Evolutionary conservation across 73 alveolate species (phyloP).

Genomic region (Paramecium caudatum): DNA sequence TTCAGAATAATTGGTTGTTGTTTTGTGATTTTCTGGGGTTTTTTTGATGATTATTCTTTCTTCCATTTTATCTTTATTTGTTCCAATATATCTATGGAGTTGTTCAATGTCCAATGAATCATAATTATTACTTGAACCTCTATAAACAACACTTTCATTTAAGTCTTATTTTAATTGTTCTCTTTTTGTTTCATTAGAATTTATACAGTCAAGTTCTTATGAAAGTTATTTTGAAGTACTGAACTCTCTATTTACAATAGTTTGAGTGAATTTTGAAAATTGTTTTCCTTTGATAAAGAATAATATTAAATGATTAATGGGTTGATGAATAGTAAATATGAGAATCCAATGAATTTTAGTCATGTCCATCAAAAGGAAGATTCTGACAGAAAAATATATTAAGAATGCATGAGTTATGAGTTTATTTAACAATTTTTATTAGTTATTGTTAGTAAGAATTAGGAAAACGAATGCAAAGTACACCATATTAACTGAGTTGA

Average conservation of each 20-base stretch:
- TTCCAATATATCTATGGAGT: slow-evolving; percentile 19
- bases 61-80: background rate
- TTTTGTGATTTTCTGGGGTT: background rate
- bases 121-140: background rate
- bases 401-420: background rate
- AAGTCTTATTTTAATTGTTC: background rate
- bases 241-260: background rate
- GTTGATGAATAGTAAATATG: background rate
- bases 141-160: background rate
- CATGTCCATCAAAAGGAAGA: background rate
- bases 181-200: background rate
- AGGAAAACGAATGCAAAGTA: background rate
- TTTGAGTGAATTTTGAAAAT: background rate
- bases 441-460: background rate
- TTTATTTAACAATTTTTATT: background rate
- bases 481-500: background rate
- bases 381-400: background rate
- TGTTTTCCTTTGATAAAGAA: background rate
- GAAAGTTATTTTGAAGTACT: background rate
- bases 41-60: slow-evolving; percentile 1
- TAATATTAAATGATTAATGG: background rate
- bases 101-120: too few species aligned
- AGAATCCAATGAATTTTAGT: background rate
- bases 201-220: background rate
- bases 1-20: background rate